Conservation (phyloP, 257 asterid species). For the Solanum okadae region DNA sequence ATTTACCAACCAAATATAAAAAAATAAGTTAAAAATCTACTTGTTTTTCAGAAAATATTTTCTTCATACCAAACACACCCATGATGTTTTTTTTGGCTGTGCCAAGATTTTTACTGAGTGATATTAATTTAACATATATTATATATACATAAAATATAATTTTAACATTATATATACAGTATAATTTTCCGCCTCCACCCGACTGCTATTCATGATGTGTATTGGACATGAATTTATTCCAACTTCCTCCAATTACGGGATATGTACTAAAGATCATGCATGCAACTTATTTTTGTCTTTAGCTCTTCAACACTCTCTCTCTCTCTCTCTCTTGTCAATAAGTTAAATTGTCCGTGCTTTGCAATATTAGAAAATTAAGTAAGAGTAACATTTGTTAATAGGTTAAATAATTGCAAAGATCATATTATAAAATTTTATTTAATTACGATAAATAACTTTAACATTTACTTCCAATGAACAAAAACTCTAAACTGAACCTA, state of each 20-base stretch:
- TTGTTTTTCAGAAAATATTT: too few relatives aligned
- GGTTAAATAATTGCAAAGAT: neutral
- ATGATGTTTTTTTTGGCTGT: neutral
- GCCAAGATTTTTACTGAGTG: neutral
- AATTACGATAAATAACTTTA: neutral
- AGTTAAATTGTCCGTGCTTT: neutral
- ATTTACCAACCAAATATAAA: too few relatives aligned
- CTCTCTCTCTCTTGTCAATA: neutral
- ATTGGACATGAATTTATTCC: neutral
- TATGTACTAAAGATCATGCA: neutral
- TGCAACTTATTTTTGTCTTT: neutral
- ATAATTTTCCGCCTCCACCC: neutral
- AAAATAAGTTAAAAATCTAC: too few relatives aligned
- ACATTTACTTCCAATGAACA: neutral
- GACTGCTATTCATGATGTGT: neutral
- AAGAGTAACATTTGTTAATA: neutral
- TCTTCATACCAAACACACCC: too few relatives aligned
- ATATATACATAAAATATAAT: too few relatives aligned
- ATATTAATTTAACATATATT: too few relatives aligned
- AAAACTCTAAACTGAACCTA: neutral
- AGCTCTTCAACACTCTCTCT: neutral
- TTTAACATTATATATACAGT: neutral
- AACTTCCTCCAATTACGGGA: neutral
- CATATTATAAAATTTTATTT: neutral
- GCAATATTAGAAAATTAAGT: neutral